Evolutionary conservation across 805 yeast genomes (phyloP).

Genomic region (Saturnispora mendoncae): DNA sequence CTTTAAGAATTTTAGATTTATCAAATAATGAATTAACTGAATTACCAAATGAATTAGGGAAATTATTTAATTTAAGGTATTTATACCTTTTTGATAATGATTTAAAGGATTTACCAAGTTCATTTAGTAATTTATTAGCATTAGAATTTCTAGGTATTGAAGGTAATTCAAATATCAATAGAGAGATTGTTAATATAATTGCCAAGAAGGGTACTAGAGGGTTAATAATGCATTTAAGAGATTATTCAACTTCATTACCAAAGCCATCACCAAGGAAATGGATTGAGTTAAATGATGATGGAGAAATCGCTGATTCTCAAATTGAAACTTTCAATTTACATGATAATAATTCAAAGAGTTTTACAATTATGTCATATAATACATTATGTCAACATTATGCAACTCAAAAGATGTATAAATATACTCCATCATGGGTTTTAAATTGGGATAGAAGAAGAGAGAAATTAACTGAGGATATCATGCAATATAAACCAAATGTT

Average conservation of each 20-base stretch:
- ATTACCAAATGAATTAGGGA: slow-evolving; percentile 81
- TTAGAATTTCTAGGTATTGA: slow-evolving; percentile 85
- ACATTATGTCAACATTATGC: slow-evolving; percentile 95
- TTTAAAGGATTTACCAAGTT: slow-evolving; percentile 65
- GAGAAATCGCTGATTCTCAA: slow-evolving; percentile 35
- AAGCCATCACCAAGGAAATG: slow-evolving; percentile 74
- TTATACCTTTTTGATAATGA: slow-evolving; percentile 84
- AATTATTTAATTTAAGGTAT: slow-evolving; percentile 69
- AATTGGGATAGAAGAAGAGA: slow-evolving; percentile 87
- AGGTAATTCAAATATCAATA: slow-evolving; percentile 73
- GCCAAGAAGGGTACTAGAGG: slow-evolving; percentile 82
- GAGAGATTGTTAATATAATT: slow-evolving; percentile 52
- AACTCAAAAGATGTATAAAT: slow-evolving; percentile 81
- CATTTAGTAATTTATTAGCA: slow-evolving; percentile 78
- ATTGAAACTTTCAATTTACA: slow-evolving; percentile 21
- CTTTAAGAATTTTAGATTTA: slow-evolving; percentile 74
- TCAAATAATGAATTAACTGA: slow-evolving; percentile 64
- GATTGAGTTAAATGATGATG: slow-evolving; percentile 71
- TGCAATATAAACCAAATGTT: slow-evolving; percentile 59
- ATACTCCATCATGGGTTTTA: slow-evolving; percentile 96
- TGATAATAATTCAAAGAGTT: slow-evolving; percentile 33
- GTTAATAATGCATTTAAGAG: slow-evolving; percentile 71
- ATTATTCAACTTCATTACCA: slow-evolving; percentile 59
- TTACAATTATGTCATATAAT: slow-evolving; percentile 81
- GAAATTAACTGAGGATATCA: slow-evolving; percentile 62